Evolutionary conservation across 441 rosid genomes (phyloP), one percentile per base, ranked within the genome.

Genomic region (Sinapis alba): DNA sequence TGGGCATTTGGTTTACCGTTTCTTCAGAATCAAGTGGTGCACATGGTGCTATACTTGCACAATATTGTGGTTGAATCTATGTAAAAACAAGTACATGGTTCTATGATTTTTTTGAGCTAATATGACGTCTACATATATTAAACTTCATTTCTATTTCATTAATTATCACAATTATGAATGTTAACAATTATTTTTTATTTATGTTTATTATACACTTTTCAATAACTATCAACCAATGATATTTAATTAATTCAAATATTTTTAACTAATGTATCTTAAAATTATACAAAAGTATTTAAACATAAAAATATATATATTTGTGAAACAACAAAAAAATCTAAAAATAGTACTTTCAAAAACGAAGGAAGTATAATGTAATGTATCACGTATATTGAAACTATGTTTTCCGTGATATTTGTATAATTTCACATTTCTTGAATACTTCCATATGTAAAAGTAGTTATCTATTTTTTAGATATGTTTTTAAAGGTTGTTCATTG

Each of bases 1-100:
- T 70, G 62, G 36, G 9, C 36, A 62, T 71, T 61, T 30, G 50
- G 20, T 60, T 43, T 60, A 19, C 47, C 51, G 75, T 20, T 61
- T 30, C 6, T 47, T 60, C 47, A 21, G 32, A 50, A 60, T 3
- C 60, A 60, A 19, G 19, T 32, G 30, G 19, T 51, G 24, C 58
- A 53, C 24, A 53, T 20, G 38, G 41, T 70, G 43, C 45, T 38
- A 15, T 34, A 56, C 72, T 32, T 68, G 38, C 18, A 43, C 68
- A 71, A 61, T 60, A 11, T 47, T 47, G 15, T 71, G 11, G 23
- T 47, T 28, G 18, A 45, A 47, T 47, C 54, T 43, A 12, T 60
- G 32, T 27, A 13, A 56, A 56, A 56, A 20, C 58, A 69, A 8
- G 43, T 58, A 58, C 19, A 16, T 57, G 41, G 50, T 26, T 69